These are phyloP conservation scores for Aureobasidium melanogenum DNA, from an alignment of 2,329 filamentous ascomycete species.

Conservation along the genomic window DNA sequence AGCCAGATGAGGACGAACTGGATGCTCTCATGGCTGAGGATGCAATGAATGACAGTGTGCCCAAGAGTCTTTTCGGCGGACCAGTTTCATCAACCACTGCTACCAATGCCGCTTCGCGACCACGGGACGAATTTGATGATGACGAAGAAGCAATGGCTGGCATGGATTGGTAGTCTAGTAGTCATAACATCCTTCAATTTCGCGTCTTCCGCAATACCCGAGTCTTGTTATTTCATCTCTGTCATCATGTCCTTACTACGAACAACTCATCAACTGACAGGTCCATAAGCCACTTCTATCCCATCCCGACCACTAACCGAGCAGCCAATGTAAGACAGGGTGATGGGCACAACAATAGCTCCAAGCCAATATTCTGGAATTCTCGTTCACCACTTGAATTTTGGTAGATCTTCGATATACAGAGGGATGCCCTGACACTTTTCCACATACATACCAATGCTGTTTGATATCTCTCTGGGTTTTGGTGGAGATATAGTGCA, in stretches of 20 bases:
- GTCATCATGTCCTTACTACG: too few species aligned
- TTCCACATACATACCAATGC: too few species aligned
- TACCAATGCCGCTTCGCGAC: neutral
- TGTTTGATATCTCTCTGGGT: too few species aligned
- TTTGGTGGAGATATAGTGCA: too few species aligned
- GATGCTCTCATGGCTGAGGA: slow-evolving; percentile 45
- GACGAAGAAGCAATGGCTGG: slow-evolving; percentile 59
- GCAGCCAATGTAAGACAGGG: neutral
- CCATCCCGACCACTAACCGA: too few species aligned
- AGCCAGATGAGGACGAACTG: slow-evolving; percentile 44
- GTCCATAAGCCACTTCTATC: neutral
- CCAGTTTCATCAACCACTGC: neutral
- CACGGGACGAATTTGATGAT: slow-evolving; percentile 43
- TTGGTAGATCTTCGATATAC: neutral
- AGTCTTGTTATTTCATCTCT: neutral
- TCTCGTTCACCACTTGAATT: too few species aligned
- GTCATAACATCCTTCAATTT: neutral
- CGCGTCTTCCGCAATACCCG: neutral
- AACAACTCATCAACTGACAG: neutral
- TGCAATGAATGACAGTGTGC: neutral
- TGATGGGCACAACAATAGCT: neutral
- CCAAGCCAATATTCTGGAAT: neutral
- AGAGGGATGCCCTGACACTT: fast-evolving
- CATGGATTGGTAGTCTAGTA: slow-evolving; percentile 19
- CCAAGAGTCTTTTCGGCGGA: slow-evolving; percentile 16